Percentiles rank a stretch among this genome's conserved stretches.
Evolutionary conservation across 768 basidiomycete species (phyloP).

Genomic region (Termitomyces sp.): DNA sequence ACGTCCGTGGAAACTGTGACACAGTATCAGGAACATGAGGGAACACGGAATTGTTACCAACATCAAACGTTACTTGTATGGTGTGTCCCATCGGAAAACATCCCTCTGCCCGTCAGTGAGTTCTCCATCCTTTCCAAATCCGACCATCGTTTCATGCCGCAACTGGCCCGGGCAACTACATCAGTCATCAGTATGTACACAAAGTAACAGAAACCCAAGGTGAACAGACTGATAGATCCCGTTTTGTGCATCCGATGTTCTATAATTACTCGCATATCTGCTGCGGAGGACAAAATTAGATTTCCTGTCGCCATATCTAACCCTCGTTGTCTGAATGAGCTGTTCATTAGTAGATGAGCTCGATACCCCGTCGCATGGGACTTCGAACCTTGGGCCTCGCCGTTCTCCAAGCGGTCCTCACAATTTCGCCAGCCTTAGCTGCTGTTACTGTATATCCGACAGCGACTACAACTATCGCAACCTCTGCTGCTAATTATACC

Average conservation of each 20-base stretch:
- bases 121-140: not conserved
- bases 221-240: not conserved
- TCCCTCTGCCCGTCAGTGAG: not conserved
- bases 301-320: not conserved
- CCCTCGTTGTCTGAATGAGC: not conserved
- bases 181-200: not conserved
- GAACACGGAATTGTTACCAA: not conserved
- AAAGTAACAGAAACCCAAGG: not conserved
- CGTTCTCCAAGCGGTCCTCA: conserved; percentile 3
- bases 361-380: not conserved
- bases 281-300: not conserved
- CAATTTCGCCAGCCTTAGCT: conserved; percentile 14
- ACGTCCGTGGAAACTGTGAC: not conserved
- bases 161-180: no score
- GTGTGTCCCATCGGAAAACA: not conserved
- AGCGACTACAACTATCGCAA: conserved; percentile 17
- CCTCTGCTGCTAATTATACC: conserved; percentile 38
- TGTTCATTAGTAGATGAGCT: not conserved
- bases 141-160: not conserved
- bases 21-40: not conserved
- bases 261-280: not conserved
- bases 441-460: conserved; percentile 28
- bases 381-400: conserved; percentile 1
- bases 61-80: not conserved
- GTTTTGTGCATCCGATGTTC: not conserved